phyloP scores from a whole-genome alignment of 768 basidiomycete genomes.

The Tremella yokohamensis region DNA sequence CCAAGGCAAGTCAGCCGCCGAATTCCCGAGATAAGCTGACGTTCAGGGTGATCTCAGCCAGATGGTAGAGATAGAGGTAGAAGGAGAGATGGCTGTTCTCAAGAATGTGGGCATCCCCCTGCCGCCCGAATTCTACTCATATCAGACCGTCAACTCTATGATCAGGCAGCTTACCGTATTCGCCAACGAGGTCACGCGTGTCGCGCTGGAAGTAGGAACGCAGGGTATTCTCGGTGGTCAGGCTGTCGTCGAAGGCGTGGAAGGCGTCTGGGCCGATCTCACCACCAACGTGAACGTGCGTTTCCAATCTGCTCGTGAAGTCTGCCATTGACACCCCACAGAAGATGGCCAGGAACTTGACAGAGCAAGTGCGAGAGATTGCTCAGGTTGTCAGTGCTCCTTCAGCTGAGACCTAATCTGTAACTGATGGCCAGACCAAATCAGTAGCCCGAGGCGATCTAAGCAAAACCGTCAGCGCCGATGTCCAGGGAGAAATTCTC shows the following conservation, averaged over 20 bases:
- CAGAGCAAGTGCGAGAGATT: conserved; percentile 53
- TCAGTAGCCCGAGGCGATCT: conserved; percentile 52
- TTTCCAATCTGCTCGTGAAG: not conserved
- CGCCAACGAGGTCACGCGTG: conserved; percentile 50
- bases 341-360: conserved; percentile 52
- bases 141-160: conserved; percentile 53
- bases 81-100: conserved; percentile 71
- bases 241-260: conserved; percentile 51
- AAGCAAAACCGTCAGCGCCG: conserved; percentile 47
- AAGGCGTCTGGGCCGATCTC: conserved; percentile 50
- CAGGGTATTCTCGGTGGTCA: conserved; percentile 51
- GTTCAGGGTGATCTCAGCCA: conserved; percentile 53
- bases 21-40: not conserved
- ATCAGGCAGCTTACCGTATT: conserved; percentile 47
- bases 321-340: conserved; percentile 13
- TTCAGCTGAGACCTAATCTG: not conserved
- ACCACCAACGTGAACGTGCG: conserved; percentile 52
- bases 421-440: conserved; percentile 38
- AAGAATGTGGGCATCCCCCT: conserved; percentile 49
- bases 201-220: conserved; percentile 52
- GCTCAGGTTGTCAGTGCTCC: conserved; percentile 46
- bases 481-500: conserved; percentile 52
- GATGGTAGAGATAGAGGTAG: conserved; percentile 81
- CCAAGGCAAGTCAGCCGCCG: conserved; percentile 32
- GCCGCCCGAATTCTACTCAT: conserved; percentile 1